phyloP scores from a whole-genome alignment of 352 stramenopile species.

The Discostella stelligera region DNA sequence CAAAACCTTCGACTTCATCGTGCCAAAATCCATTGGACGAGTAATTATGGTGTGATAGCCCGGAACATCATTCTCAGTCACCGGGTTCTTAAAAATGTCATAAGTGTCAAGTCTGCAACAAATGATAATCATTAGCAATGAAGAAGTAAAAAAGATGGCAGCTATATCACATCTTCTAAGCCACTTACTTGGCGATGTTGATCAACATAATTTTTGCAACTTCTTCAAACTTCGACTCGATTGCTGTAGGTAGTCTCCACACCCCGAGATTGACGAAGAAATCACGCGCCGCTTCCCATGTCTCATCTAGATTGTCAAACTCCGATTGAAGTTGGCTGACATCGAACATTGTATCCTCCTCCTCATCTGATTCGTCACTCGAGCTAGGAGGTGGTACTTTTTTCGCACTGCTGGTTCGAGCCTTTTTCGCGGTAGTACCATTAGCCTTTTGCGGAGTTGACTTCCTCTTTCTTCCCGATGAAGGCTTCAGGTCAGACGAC shows the following conservation, averaged over 20 bases:
- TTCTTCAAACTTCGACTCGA: constrained; percentile 64
- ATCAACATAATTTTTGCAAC: constrained; percentile 61
- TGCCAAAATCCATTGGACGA: constrained; percentile 92
- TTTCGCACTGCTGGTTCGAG: constrained; percentile 30
- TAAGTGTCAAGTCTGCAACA: constrained; percentile 76
- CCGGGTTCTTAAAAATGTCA: constrained; percentile 87
- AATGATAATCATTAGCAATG: constrained; percentile 7
- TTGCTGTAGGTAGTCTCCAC: constrained; percentile 61
- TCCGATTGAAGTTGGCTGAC: constrained; percentile 50
- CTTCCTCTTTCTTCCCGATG: constrained; percentile 35
- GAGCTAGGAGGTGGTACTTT: background rate
- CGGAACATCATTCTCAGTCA: constrained; percentile 89
- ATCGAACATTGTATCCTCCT: constrained; percentile 54
- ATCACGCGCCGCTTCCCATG: constrained; percentile 55
- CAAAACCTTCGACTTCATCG: constrained; percentile 86
- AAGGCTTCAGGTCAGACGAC: constrained; percentile 24
- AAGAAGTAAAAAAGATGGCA: background rate
- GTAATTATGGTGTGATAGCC: constrained; percentile 89
- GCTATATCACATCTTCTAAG: background rate
- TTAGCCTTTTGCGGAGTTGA: constrained; percentile 15
- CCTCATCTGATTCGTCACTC: constrained; percentile 26
- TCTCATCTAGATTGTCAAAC: constrained; percentile 51
- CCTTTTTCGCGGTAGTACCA: constrained; percentile 38
- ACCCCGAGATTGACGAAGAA: constrained; percentile 51
- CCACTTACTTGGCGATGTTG: constrained; percentile 61